Evolutionary conservation across 2,329 filamentous ascomycete species (phyloP), one percentile per base, ranked within the genome.

Genomic region (Cordyceps javanica): DNA sequence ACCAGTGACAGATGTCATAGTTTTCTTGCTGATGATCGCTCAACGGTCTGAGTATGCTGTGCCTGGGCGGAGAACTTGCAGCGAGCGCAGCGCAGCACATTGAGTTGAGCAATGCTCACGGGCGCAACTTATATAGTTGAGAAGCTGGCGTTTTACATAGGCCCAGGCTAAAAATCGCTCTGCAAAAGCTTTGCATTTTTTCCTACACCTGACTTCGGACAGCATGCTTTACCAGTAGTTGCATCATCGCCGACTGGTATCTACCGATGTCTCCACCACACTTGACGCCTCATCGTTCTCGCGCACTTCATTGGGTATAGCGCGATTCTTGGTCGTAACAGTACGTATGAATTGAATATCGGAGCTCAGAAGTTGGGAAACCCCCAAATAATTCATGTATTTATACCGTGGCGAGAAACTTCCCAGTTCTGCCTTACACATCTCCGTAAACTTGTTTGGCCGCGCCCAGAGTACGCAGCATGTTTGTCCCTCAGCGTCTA

Each of bases 401-500:
- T 48, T 39, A 41, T 30, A 39, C 5, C 32, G 4, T 7, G 3
- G 42, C 21, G 16, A 23, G 16, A 19, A 9, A 3, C 23, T 38
- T 30, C 5, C 3, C 13, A 32, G 23, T 5, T 5, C 23, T 21
- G 23, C 13, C 11, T 14, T 16, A 11, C 16, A 10, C 39, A 23
- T 21, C 8, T 36, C 38, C 44, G 2, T 10, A 9, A 25, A 23
- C 10, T 30, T 5, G 7, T 28, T 16, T 16, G 34, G 14, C 26
- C 28, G 5, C 26, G 6, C 19, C 19, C 13, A 32, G 16, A 16
- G 19, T 28, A 14, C 1, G 25, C 39, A 54, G 23, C 53, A 68
- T 68, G 67, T 9, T 56, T 2, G 7, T 64, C 7, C 66, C 68
- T 0, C 66, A 68, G 25, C 44, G 65, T 8, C 51, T 16, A 1